Conservation (phyloP, 148 eudicot species). For the Chenopodium suecicum region DNA sequence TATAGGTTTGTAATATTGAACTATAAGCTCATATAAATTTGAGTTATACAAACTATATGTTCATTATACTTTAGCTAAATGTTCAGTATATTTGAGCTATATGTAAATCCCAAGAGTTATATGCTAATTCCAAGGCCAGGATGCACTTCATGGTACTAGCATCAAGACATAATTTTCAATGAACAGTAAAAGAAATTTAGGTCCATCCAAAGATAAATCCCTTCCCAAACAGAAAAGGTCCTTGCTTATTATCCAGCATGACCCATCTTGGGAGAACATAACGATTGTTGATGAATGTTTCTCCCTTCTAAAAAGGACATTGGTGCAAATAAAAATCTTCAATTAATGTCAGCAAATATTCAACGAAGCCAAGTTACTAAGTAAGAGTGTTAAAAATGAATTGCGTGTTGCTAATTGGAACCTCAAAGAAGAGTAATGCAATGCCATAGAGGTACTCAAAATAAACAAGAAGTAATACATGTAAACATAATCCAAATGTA, state of each 20-base stretch:
- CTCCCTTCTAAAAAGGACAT: background rate
- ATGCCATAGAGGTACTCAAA: background rate
- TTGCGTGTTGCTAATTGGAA: too few species aligned
- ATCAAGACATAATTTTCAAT: too few species aligned
- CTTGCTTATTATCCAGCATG: background rate
- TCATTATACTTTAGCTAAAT: too few species aligned
- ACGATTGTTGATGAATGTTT: too few species aligned
- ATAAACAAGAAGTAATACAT: background rate
- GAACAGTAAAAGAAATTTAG: too few species aligned
- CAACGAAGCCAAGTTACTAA: background rate
- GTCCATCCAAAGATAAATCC: background rate
- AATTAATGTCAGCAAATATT: background rate
- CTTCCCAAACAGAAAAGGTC: background rate
- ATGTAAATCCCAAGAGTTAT: too few species aligned
- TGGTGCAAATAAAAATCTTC: background rate
- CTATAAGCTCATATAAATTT: too few species aligned
- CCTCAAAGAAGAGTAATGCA: background rate
- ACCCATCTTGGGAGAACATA: background rate
- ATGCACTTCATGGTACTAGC: too few species aligned
- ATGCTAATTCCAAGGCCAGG: too few species aligned
- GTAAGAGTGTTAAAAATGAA: background rate
- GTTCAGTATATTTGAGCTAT: too few species aligned
- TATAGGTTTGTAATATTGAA: too few species aligned
- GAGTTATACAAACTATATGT: too few species aligned
- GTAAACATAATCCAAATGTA: background rate